Evolutionary conservation across 2,329 filamentous ascomycete species (phyloP).

Genomic region (Calonectria fujianensis): DNA sequence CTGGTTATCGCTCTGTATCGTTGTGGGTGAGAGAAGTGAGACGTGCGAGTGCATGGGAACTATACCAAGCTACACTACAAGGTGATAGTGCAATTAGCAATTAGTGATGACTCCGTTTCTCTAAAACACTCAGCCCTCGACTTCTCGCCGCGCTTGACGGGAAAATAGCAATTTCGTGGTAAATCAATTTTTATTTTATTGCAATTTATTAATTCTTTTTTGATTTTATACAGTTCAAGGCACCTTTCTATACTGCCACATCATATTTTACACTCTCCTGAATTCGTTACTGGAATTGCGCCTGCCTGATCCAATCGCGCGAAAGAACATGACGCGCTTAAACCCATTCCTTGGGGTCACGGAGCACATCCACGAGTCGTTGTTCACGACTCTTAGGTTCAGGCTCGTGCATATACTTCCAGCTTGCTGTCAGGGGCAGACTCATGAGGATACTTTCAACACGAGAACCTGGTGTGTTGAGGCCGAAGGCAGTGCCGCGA

Average conservation of each 20-base stretch:
- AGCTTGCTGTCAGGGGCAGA: constrained; percentile 91
- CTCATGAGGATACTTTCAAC: constrained; percentile 99
- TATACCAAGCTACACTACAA: not conserved
- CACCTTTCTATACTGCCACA: constrained; percentile 47
- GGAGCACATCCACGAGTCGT: constrained; percentile 83
- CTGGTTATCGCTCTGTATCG: constrained; percentile 20
- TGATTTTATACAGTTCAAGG: constrained; percentile 44
- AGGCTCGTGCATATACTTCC: constrained; percentile 96
- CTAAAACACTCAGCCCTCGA: not conserved
- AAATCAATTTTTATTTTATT: not conserved
- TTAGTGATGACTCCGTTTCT: too few relatives aligned
- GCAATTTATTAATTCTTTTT: constrained; percentile 34
- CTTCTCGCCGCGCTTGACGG: not conserved
- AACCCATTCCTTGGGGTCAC: constrained; percentile 80
- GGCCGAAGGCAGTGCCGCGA: constrained; percentile 92
- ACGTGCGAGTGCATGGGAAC: constrained; percentile 12
- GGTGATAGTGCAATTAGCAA: not conserved
- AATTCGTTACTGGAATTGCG: constrained; percentile 40
- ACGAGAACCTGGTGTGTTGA: constrained; percentile 92
- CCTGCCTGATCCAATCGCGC: constrained; percentile 1
- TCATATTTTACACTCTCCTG: constrained; percentile 49
- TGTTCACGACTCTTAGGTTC: constrained; percentile 85
- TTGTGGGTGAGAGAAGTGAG: constrained; percentile 24
- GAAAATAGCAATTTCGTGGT: not conserved
- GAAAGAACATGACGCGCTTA: constrained; percentile 56